phyloP scores from a whole-genome alignment of 192 early-diverging fungal species.

The Allomyces arbusculus region DNA sequence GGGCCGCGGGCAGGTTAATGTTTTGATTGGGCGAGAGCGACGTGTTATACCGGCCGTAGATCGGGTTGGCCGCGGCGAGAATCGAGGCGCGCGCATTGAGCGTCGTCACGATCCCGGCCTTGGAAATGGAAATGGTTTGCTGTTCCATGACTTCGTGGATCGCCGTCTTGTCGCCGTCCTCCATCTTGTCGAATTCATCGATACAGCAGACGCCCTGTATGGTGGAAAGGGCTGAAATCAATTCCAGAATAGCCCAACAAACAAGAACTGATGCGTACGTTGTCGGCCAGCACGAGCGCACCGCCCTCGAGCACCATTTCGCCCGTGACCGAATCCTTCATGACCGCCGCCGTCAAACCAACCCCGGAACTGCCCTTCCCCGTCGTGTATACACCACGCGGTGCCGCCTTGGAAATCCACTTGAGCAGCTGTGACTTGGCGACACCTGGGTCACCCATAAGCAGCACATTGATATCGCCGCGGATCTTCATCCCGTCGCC shows the following conservation, averaged over 20 bases:
- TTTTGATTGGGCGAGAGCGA: constrained; percentile 75
- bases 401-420: constrained; percentile 80
- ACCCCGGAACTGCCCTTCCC: constrained; percentile 88
- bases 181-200: constrained; percentile 99
- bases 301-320: constrained; percentile 97
- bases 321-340: constrained; percentile 75
- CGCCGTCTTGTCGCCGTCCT: constrained; percentile 82
- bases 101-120: constrained; percentile 95
- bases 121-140: constrained; percentile 92
- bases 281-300: constrained; percentile 89
- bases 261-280: constrained; percentile 7
- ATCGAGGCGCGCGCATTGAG: constrained; percentile 89
- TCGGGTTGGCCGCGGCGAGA: constrained; percentile 89
- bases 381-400: constrained; percentile 90
- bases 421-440: constrained; percentile 95
- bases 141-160: constrained; percentile 99
- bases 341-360: constrained; percentile 85
- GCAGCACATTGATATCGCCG: constrained; percentile 88
- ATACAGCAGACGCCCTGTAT: constrained; percentile 77
- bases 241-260: background rate
- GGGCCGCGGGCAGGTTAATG: constrained; percentile 88
- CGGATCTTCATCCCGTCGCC: constrained; percentile 89
- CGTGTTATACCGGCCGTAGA: constrained; percentile 87
- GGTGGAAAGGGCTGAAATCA: background rate
- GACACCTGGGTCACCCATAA: constrained; percentile 98